Base-by-base conservation (phyloP, 164 flowering plant species). In the Hamamelis virginiana region DNA sequence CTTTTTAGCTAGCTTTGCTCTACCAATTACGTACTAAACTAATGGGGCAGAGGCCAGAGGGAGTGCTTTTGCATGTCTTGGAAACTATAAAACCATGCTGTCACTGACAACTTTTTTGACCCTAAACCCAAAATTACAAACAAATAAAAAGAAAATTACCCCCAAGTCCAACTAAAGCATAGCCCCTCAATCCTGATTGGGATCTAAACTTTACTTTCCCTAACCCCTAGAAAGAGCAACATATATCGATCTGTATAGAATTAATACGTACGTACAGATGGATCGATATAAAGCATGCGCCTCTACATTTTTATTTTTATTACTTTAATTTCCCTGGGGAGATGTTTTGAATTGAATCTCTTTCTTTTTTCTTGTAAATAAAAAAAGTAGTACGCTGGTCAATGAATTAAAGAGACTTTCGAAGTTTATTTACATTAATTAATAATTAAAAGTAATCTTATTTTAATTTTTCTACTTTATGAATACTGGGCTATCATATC, bases 331-430 rank as follows among this genome's bases (percentile, higher is more conserved):
- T 72, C 45, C 22, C 59, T 9, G 33, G 69, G 65, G 23, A 62
- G 64, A 64, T 56, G 6, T n/a, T n/a, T n/a, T n/a, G 67, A 53
- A n/a, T 15, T 55, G 19, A 55, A 65, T 51, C 25, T 9, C n/a
- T 33, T 21, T 44, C 11, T 18, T 27, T 53, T n/a, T 28, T 41
- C 16, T 26, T 1, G n/a, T n/a, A n/a, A n/a, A n/a, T 9, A 18
- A 65, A 48, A 89, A 90, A 90, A 90, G 60, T 90, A 90, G 33
- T 57, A 5, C n/a, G 38, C 4, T 25, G 60, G n/a, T 57, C 60
- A 26, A 11, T 18, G 15, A 2, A 23, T 27, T 12, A 23, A 33
- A 33, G 41, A 33, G 41, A 33, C 41, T n/a, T n/a, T n/a, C n/a
- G n/a, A n/a, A n/a, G n/a, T n/a, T n/a, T n/a, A n/a, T n/a, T n/a